These are phyloP conservation scores for Notholithocarpus densiflorus DNA, from an alignment of 306 rosid genomes.

Conservation along the genomic window DNA sequence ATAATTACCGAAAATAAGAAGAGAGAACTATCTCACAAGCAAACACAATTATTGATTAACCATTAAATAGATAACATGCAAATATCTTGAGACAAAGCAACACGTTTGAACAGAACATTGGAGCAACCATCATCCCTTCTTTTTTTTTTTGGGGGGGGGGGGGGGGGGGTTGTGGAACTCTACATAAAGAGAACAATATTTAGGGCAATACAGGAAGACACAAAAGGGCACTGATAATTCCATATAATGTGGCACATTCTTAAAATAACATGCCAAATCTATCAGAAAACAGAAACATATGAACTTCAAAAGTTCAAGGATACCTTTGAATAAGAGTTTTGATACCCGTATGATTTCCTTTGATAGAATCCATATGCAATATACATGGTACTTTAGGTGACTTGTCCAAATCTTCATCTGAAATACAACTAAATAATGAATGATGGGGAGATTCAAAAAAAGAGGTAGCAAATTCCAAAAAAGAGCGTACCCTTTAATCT, in stretches of 20 bases:
- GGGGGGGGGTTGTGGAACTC: background rate
- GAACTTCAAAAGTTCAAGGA: slow-evolving; percentile 17
- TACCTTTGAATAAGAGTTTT: slow-evolving; percentile 93
- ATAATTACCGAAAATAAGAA: too few species aligned
- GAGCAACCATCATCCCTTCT: too few species aligned
- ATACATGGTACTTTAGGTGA: slow-evolving; percentile 70
- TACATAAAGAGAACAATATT: background rate
- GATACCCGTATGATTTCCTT: slow-evolving; percentile 85
- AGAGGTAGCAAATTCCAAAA: slow-evolving; percentile 8
- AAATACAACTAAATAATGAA: slow-evolving; percentile 29
- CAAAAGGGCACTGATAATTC: background rate
- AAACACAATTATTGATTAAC: too few species aligned
- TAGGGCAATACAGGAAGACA: background rate
- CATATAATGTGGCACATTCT: background rate
- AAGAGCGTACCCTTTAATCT: slow-evolving; percentile 53
- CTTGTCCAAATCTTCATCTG: slow-evolving; percentile 56
- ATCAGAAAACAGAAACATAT: background rate
- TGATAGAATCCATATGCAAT: slow-evolving; percentile 96
- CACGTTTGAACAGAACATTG: too few species aligned
- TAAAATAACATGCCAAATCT: background rate
- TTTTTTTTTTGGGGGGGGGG: too few species aligned
- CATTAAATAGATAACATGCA: too few species aligned
- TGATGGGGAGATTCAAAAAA: slow-evolving; percentile 17
- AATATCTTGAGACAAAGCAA: too few species aligned
- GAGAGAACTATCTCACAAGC: too few species aligned